Percentiles rank a stretch among this genome's conserved stretches.
phyloP scores from a whole-genome alignment of 495 filamentous ascomycete genomes.

The Lindgomyces ingoldianus region DNA sequence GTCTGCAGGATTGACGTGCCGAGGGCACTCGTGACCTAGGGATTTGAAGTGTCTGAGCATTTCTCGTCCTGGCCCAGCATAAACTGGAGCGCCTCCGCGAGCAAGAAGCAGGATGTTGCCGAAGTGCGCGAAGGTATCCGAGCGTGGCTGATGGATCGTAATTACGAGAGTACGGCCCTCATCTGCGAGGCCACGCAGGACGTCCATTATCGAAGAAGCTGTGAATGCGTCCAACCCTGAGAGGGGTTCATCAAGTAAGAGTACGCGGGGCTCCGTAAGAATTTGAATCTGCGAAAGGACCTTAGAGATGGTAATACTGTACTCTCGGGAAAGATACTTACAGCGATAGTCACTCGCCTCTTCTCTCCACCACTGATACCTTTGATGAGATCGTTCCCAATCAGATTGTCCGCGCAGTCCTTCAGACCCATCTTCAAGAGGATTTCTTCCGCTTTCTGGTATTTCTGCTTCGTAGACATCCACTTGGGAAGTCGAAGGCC shows the following conservation, averaged over 20 bases:
- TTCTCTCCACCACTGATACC: constrained; percentile 80
- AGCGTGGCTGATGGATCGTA: constrained; percentile 74
- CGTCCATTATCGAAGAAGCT: constrained; percentile 71
- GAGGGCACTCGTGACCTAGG: constrained; percentile 63
- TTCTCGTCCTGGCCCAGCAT: constrained; percentile 61
- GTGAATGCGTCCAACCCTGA: constrained; percentile 72
- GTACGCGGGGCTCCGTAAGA: constrained; percentile 67
- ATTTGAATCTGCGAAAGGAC: constrained; percentile 55
- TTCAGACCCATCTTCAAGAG: constrained; percentile 73
- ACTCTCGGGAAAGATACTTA: too few relatives aligned
- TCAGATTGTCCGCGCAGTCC: constrained; percentile 72
- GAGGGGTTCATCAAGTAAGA: constrained; percentile 69
- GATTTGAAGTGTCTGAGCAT: constrained; percentile 66
- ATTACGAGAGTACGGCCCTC: constrained; percentile 73
- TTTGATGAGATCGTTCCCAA: constrained; percentile 69
- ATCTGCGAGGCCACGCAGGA: constrained; percentile 65
- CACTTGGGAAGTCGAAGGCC: constrained; percentile 65
- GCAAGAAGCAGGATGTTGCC: constrained; percentile 69
- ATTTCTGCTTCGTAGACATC: constrained; percentile 66
- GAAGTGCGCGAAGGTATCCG: constrained; percentile 69
- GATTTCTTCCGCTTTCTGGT: constrained; percentile 66
- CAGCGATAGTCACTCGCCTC: constrained; percentile 70
- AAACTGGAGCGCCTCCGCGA: constrained; percentile 65
- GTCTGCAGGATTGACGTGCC: constrained; percentile 71
- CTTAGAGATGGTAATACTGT: too few relatives aligned